Base-by-base conservation (phyloP, 768 basidiomycete species). In the Austroboletus festivus region DNA sequence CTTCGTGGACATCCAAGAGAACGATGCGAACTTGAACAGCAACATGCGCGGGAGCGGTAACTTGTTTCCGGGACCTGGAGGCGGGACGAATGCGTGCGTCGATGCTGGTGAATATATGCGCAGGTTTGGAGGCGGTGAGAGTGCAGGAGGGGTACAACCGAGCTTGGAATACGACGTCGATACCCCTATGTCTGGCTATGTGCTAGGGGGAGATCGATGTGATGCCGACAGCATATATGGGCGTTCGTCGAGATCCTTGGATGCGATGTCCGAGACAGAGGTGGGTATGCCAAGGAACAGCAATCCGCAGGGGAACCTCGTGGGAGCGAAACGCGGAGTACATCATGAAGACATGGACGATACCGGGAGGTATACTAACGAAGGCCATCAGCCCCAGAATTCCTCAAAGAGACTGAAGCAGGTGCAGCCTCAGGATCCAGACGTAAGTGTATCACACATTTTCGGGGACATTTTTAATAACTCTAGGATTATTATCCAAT, bases 51-150 rank as follows among this genome's bases (percentile, higher is more conserved):
- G n/a, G n/a, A 31, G 35, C 19, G 49, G 19, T 21, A 46, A 35
- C n/a, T 20, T 21, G 26, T 44, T 53, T 22, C 46, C 49, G 47
- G 40, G 26, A 19, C 30, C 48, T 15, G 52, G 46, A 13, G 51
- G 43, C 0, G 54, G 51, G 19, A 23, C 23, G n/a, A 50, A 42
- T 12, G 20, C 38, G 19, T 41, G 49, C 5, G 19, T 41, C 5
- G 46, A 50, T 20, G 21, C 48, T 22, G 40, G 50, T 49, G 63
- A 54, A 8, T 64, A 64, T 65, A 64, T 65, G 63, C 63, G 54
- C 45, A 23, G 16, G 18, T 43, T 52, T 20, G 56, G 50, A 23
- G 44, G 12, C 12, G 28, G 12, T 23, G 54, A 41, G 8, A 44
- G 26, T 24, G 35, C 44, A 28, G 28, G 31, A 19, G 42, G 37